Percentiles rank a stretch among this genome's conserved stretches.
Evolutionary conservation across 371 early-diverging fungal genomes (phyloP).

Genomic region (Parasitella parasitica): DNA sequence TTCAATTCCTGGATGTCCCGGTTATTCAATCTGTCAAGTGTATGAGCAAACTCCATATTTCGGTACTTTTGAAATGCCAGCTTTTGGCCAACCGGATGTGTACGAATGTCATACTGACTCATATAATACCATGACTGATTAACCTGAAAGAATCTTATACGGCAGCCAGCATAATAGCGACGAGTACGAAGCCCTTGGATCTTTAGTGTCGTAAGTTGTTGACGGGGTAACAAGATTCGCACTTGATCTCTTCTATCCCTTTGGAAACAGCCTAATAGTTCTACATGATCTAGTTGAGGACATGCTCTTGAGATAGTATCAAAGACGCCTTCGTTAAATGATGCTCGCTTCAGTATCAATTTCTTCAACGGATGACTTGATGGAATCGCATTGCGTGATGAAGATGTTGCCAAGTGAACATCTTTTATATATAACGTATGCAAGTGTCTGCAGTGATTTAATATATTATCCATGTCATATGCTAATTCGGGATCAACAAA

Average conservation of each 20-base stretch:
- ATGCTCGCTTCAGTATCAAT: slow-evolving; percentile 8
- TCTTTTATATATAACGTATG: slow-evolving; percentile 7
- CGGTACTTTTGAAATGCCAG: slow-evolving; percentile 12
- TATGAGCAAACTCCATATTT: slow-evolving; percentile 15
- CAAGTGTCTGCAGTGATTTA: background rate
- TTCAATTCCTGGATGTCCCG: slow-evolving; percentile 8
- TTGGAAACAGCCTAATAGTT: slow-evolving; percentile 12
- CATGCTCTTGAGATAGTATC: background rate
- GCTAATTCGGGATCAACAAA: slow-evolving; percentile 2
- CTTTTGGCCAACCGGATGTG: slow-evolving; percentile 16
- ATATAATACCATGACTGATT: slow-evolving; percentile 16
- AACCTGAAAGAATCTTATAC: slow-evolving; percentile 14
- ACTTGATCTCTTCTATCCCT: slow-evolving; percentile 17
- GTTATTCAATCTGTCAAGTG: slow-evolving; percentile 5
- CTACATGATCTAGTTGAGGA: slow-evolving; percentile 7
- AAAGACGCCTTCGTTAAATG: slow-evolving; percentile 14
- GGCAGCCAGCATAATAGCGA: slow-evolving; percentile 15
- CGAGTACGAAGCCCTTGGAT: slow-evolving; percentile 20
- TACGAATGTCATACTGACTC: slow-evolving; percentile 12
- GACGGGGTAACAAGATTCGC: background rate
- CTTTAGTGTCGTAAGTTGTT: slow-evolving; percentile 1
- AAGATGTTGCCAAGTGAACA: background rate
- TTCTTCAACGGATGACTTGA: slow-evolving; percentile 4
- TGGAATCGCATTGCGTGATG: background rate
- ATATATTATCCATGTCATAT: slow-evolving; percentile 5